Evolutionary conservation across 805 yeast species (phyloP), one percentile per base, ranked within the genome.

Genomic region (Saccharomycopsis capsularis): DNA sequence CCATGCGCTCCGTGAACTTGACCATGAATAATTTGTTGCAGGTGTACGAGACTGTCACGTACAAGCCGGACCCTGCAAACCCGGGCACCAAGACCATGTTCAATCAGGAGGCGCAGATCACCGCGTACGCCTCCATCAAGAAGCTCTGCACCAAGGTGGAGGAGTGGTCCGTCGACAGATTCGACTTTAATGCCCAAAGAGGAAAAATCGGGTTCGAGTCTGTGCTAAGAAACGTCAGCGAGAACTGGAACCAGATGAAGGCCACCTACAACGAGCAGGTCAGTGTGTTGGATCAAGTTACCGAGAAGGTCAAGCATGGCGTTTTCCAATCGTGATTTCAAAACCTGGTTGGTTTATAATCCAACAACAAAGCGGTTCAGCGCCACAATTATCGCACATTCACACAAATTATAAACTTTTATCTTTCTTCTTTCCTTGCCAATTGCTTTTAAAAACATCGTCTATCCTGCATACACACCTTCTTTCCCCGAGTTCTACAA

Each of bases 101-200:
- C 62, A 64, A 68, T 32, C 99, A 91, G 65, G 79, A 76, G 54
- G 99, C 99, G 0, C 88, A 85, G 55, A 87, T 91, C 57, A 82
- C 89, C 1, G 96, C 98, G 0, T 84, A 81, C 63, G 86, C 88
- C 6, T 70, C 83, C 2, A 74, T 88, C 66, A 66, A 72, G 47
- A 74, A 78, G 51, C 65, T 93, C 3, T 84, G 95, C 63, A 85
- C 80, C 60, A 82, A 85, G 63, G 71, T 91, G 53, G 99, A 91
- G 64, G 95, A 88, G 44, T 91, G 96, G 95, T 78, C 90, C 0
- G 83, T 87, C 4, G 86, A 85, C 60, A 71, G 97, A 62, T 93
- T 91, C 65, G 79, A 81, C 40, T 93, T 86, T 62, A 91, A 91
- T 64, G 96, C 98, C 15, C 67, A 66, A 47, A 77, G 77, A 57